phyloP scores from a whole-genome alignment of 345 rosid species.

The Eutrema yunnanense region DNA sequence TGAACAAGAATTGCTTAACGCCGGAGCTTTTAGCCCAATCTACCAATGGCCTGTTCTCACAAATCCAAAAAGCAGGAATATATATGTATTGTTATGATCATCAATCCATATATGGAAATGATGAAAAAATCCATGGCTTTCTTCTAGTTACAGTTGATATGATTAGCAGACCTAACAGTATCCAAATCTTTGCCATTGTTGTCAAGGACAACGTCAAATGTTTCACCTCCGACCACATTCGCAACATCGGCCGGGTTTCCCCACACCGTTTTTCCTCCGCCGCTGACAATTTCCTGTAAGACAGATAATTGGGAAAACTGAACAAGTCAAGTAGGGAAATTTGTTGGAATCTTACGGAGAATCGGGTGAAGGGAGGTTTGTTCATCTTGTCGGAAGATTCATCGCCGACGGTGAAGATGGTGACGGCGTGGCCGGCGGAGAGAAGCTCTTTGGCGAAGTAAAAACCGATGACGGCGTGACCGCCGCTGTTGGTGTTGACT shows the following conservation, averaged over 20 bases:
- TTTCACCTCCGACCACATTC: slow-evolving; percentile 50
- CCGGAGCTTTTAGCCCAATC: slow-evolving; percentile 90
- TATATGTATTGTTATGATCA: neutral
- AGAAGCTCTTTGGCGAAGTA: slow-evolving; percentile 87
- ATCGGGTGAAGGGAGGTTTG: slow-evolving; percentile 82
- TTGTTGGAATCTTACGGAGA: slow-evolving; percentile 47
- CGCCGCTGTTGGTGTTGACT: slow-evolving; percentile 83
- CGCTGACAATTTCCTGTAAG: slow-evolving; percentile 74
- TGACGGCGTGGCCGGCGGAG: slow-evolving; percentile 64
- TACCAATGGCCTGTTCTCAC: slow-evolving; percentile 52
- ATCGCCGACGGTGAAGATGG: slow-evolving; percentile 78
- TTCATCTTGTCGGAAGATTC: slow-evolving; percentile 88
- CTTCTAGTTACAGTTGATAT: too few species aligned
- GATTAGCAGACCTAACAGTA: slow-evolving; percentile 54
- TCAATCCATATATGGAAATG: neutral
- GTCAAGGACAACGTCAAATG: slow-evolving; percentile 83
- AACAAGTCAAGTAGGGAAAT: neutral
- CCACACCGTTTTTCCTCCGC: slow-evolving; percentile 87
- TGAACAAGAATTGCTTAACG: slow-evolving; percentile 77
- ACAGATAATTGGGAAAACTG: neutral
- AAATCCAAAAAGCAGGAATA: neutral
- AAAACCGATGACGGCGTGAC: slow-evolving; percentile 86
- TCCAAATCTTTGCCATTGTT: slow-evolving; percentile 94
- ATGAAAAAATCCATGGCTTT: too few species aligned
- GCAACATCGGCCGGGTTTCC: slow-evolving; percentile 80